A percentile compares a stretch with the other conserved stretches of the same genome.
Evolutionary conservation across 225 moss, liverwort and hornwort species (phyloP).

Genomic region (Pseudoscleropodium purum): DNA sequence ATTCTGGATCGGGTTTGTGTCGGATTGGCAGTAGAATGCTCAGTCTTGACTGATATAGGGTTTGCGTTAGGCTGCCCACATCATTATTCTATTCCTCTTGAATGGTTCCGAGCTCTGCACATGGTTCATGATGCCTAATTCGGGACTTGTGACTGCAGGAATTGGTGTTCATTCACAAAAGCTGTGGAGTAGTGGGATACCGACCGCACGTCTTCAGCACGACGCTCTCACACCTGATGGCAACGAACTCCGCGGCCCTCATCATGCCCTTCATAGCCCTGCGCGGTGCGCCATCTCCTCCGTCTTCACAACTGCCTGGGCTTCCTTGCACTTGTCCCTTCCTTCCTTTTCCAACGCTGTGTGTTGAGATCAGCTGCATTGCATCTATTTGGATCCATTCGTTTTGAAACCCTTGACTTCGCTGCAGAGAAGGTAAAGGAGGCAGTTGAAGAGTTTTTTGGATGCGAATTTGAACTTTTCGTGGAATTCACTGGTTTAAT

Average conservation of each 20-base stretch:
- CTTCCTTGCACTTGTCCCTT: neutral
- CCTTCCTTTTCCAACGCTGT: neutral
- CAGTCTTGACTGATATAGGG: neutral
- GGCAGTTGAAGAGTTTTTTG: conserved; percentile 66
- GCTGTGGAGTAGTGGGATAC: conserved; percentile 84
- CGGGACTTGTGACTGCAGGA: conserved; percentile 35
- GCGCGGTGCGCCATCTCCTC: conserved; percentile 14
- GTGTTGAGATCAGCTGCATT: neutral
- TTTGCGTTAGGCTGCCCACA: neutral
- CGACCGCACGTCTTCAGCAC: conserved; percentile 79
- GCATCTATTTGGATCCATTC: neutral
- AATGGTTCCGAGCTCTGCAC: neutral
- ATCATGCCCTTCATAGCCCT: conserved; percentile 63
- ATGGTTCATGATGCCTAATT: neutral
- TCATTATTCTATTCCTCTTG: neutral
- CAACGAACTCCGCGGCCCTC: conserved; percentile 72
- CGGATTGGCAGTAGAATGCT: neutral
- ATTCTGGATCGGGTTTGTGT: neutral
- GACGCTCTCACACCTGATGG: conserved; percentile 71
- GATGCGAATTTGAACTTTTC: conserved; percentile 81
- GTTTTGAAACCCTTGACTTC: neutral
- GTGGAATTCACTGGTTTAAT: conserved; percentile 89
- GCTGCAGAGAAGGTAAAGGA: conserved; percentile 71
- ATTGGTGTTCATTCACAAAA: conserved; percentile 77
- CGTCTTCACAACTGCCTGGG: neutral